Evolutionary conservation across 2,329 filamentous ascomycete species (phyloP).

Genomic region (Coniosporium tulheliwenetii): DNA sequence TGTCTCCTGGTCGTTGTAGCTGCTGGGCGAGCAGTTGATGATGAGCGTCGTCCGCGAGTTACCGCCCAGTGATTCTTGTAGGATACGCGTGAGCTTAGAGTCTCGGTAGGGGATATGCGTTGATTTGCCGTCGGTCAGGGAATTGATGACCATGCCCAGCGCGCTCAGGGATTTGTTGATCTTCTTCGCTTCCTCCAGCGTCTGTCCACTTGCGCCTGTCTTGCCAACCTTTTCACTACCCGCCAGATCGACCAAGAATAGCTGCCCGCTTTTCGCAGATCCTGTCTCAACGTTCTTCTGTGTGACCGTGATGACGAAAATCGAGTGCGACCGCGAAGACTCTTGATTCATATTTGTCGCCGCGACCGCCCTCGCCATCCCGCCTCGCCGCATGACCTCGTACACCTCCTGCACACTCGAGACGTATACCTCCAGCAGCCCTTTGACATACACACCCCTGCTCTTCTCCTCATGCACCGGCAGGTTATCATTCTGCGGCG

Average conservation of each 20-base stretch:
- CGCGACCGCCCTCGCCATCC: slow-evolving; percentile 75
- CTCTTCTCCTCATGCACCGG: slow-evolving; percentile 98
- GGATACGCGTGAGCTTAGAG: slow-evolving; percentile 89
- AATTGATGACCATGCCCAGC: slow-evolving; percentile 97
- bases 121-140: slow-evolving; percentile 91
- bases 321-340: slow-evolving; percentile 94
- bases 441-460: slow-evolving; percentile 91
- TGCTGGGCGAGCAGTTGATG: slow-evolving; percentile 97
- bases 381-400: slow-evolving; percentile 89
- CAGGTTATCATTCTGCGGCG: slow-evolving; percentile 87
- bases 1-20: slow-evolving; percentile 94
- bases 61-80: slow-evolving; percentile 93
- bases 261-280: slow-evolving; percentile 86
- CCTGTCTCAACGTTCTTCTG: slow-evolving; percentile 97
- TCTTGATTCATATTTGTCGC: slow-evolving; percentile 99
- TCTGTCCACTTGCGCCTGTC: slow-evolving; percentile 93
- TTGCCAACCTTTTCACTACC: slow-evolving; percentile 98
- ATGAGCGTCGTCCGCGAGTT: slow-evolving; percentile 97
- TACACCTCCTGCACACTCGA: slow-evolving; percentile 92
- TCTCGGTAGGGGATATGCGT: slow-evolving; percentile 93
- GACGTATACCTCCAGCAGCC: slow-evolving; percentile 85
- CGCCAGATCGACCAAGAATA: slow-evolving; percentile 95
- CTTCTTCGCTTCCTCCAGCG: slow-evolving; percentile 96
- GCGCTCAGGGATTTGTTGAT: slow-evolving; percentile 99
- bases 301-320: slow-evolving; percentile 91